Percentiles rank a stretch among this genome's conserved stretches.
phyloP scores from a whole-genome alignment of 148 eudicot genomes.

The Amaranthus hypochondriacus region DNA sequence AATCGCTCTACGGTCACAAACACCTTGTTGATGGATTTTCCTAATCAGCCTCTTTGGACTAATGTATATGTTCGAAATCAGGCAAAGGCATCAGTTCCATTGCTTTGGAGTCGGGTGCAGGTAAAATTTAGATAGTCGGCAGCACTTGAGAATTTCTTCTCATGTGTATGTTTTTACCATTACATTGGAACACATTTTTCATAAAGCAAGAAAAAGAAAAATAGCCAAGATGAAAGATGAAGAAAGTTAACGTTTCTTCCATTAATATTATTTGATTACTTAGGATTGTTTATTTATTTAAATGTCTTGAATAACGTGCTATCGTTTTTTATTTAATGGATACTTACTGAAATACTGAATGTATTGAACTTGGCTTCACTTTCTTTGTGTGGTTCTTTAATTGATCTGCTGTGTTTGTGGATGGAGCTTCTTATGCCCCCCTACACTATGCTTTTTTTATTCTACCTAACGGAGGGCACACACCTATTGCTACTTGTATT shows the following conservation, averaged over 20 bases:
- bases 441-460: background rate
- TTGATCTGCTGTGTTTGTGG: background rate
- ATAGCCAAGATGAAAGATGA: too few relatives aligned
- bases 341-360: too few relatives aligned
- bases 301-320: too few relatives aligned
- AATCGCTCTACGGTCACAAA: conserved; percentile 74
- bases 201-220: background rate
- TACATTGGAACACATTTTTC: background rate
- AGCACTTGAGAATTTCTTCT: background rate
- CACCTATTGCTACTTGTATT: background rate
- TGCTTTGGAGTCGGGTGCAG: conserved; percentile 98
- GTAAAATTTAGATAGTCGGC: conserved; percentile 25
- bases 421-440: background rate
- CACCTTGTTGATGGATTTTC: conserved; percentile 84
- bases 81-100: conserved; percentile 84
- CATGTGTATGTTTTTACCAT: background rate
- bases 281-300: too few relatives aligned
- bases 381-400: too few relatives aligned
- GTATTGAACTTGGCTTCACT: too few relatives aligned
- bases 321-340: too few relatives aligned
- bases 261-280: too few relatives aligned
- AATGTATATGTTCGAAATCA: conserved; percentile 72
- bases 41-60: conserved; percentile 90
- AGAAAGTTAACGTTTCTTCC: too few relatives aligned
- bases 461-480: background rate